Base-by-base conservation (phyloP, 2,329 filamentous ascomycete species). In the Fusarium sulawesiense region DNA sequence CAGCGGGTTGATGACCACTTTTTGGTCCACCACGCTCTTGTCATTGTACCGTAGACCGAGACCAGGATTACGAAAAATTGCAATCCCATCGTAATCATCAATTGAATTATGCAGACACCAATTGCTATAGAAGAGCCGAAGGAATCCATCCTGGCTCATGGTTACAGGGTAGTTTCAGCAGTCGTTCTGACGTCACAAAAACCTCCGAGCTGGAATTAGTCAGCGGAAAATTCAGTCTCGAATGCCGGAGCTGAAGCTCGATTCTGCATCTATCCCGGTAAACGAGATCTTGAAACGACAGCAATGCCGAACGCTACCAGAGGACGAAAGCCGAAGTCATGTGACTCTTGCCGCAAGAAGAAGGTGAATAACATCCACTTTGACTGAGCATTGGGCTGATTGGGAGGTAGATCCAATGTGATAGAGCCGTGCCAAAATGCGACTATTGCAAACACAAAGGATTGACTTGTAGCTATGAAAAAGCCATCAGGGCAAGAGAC, bases 321-420 rank as follows among this genome's bases (percentile, higher is more conserved):
- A 20, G 61, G 61, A 0, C 6, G 59, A 6, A 64, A 64, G 6
- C 21, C 61, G 4, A 37, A 37, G 6, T 45, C 60, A 10, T 64
- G 60, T 30, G 60, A 56, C 14, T 64, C 60, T 2, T 64, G 60
- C 6, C 60, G 60, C 6, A 45, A 37, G 18, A 63, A 56, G 18
- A 64, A 64, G 58, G 60, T n/a, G n/a, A n/a, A n/a, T n/a, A n/a
- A n/a, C n/a, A n/a, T n/a, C n/a, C n/a, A n/a, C n/a, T n/a, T n/a
- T n/a, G n/a, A n/a, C n/a, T n/a, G n/a, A n/a, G n/a, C n/a, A n/a
- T n/a, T n/a, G n/a, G n/a, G n/a, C n/a, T n/a, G n/a, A n/a, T n/a
- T n/a, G n/a, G n/a, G n/a, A n/a, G n/a, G n/a, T n/a, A n/a, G 60
- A 64, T 64, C 1, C 58, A 64, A 25, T 64, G 60, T 7, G 60